Evolutionary conservation across 2,329 filamentous ascomycete species (phyloP).

Genomic region (Cladophialophora immunda): DNA sequence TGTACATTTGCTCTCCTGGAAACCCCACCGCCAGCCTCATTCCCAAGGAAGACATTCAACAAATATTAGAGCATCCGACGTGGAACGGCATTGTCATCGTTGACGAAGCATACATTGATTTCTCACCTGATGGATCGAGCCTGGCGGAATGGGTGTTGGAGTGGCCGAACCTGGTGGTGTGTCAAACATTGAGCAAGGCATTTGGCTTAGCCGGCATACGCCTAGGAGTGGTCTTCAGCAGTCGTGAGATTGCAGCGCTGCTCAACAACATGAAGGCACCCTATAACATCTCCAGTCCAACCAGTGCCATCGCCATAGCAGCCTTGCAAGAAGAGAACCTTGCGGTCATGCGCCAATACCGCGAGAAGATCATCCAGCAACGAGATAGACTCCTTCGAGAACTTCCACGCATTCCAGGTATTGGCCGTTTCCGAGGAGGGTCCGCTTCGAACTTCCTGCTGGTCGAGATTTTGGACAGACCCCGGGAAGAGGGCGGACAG

Average conservation of each 20-base stretch:
- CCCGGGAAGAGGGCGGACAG: conserved; percentile 64
- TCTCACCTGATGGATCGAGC: conserved; percentile 78
- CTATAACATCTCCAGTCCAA: conserved; percentile 93
- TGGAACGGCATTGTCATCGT: conserved; percentile 96
- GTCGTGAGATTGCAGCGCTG: conserved; percentile 75
- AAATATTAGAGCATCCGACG: conserved; percentile 81
- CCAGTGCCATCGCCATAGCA: conserved; percentile 78
- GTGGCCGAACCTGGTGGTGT: conserved; percentile 94
- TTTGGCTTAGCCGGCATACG: conserved; percentile 95
- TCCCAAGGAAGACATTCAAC: conserved; percentile 75
- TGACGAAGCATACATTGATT: conserved; percentile 98
- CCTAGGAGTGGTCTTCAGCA: conserved; percentile 84
- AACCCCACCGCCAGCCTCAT: conserved; percentile 89
- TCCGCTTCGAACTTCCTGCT: conserved; percentile 86
- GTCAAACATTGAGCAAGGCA: conserved; percentile 98
- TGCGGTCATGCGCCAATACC: conserved; percentile 74
- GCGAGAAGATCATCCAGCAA: conserved; percentile 75
- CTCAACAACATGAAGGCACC: conserved; percentile 95
- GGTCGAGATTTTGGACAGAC: conserved; percentile 80
- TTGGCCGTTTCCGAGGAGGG: conserved; percentile 84
- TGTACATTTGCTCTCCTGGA: conserved; percentile 92
- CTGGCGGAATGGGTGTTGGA: conserved; percentile 91
- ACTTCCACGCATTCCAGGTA: conserved; percentile 76
- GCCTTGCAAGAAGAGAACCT: conserved; percentile 75
- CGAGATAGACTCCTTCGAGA: conserved; percentile 77